Evolutionary conservation across 139 green algal species (phyloP).

Genomic region (Prasinococcaceae sp.): DNA sequence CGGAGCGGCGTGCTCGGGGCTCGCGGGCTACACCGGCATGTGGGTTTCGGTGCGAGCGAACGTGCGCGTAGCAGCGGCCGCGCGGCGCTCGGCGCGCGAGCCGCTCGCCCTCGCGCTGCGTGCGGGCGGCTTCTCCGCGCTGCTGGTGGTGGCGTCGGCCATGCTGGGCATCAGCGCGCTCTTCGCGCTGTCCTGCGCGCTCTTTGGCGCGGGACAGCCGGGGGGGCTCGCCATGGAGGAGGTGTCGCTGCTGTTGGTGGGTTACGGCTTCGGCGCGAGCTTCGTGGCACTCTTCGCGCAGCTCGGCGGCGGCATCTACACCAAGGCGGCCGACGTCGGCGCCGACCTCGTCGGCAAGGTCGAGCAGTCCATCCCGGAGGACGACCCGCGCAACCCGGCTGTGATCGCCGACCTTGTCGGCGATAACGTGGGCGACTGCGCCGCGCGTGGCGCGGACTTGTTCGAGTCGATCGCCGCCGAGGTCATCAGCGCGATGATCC

Average conservation of each 20-base stretch:
- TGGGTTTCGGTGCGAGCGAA: conserved; percentile 48
- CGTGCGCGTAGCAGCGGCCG: conserved; percentile 33
- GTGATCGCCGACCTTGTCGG: conserved; percentile 47
- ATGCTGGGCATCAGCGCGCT: conserved; percentile 29
- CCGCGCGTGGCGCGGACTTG: conserved; percentile 45
- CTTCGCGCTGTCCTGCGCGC: conserved; percentile 20
- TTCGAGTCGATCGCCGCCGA: conserved; percentile 49
- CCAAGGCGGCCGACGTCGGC: conserved; percentile 59
- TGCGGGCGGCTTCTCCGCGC: conserved; percentile 42
- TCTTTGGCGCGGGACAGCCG: conserved; percentile 16
- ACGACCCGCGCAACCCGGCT: conserved; percentile 58
- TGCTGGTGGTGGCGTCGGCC: conserved; percentile 36
- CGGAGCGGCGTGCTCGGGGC: conserved; percentile 33
- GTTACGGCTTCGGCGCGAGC: conserved; percentile 48
- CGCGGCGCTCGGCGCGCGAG: conserved; percentile 32
- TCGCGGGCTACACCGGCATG: conserved; percentile 46
- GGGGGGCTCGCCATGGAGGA: conserved; percentile 3
- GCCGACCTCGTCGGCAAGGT: conserved; percentile 64
- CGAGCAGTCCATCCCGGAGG: conserved; percentile 54
- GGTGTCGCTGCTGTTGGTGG: conserved; percentile 33
- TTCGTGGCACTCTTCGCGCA: conserved; percentile 49
- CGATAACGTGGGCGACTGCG: conserved; percentile 57
- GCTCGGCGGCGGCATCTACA: conserved; percentile 58
- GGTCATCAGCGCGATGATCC: conserved; percentile 37
- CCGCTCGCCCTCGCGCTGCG: conserved; percentile 44